A percentile compares a stretch with the other conserved stretches of the same genome.
Conservation (phyloP, 768 basidiomycete species). For the Leccinum truebloodii region DNA sequence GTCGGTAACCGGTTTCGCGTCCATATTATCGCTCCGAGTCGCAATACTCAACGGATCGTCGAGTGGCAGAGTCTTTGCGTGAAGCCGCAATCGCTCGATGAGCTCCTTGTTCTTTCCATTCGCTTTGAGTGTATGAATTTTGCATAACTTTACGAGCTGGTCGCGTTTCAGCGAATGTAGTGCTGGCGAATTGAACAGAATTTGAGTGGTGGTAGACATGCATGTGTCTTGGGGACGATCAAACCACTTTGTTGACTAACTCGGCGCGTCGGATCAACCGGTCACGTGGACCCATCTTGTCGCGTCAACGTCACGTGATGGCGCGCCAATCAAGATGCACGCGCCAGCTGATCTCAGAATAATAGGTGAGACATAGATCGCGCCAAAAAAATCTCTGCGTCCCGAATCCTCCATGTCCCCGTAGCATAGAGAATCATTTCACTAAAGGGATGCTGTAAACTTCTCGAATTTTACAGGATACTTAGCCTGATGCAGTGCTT, state of each 20-base stretch:
- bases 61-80: conserved; percentile 63
- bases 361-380: conserved; percentile 19
- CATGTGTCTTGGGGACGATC: not conserved
- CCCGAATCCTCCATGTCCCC: not conserved
- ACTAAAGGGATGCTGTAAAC: not conserved
- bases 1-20: conserved; percentile 31
- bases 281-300: conserved; percentile 21
- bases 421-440: not conserved
- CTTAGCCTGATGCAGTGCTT: not conserved
- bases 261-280: conserved; percentile 1
- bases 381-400: not conserved
- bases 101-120: conserved; percentile 78
- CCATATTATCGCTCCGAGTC: conserved; percentile 47
- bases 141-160: conserved; percentile 84
- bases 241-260: conserved; percentile 21
- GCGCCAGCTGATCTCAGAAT: conserved; percentile 9
- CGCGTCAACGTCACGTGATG: conserved; percentile 18
- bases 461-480: not conserved
- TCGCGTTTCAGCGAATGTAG: conserved; percentile 81
- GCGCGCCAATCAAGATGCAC: not conserved
- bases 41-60: conserved; percentile 59
- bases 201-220: conserved; percentile 76
- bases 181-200: conserved; percentile 83
- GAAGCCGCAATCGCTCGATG: conserved; percentile 64
- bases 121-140: conserved; percentile 77